Evolutionary conservation across 805 yeast genomes (phyloP).

Genomic region (Saccharomyces mikatae): DNA sequence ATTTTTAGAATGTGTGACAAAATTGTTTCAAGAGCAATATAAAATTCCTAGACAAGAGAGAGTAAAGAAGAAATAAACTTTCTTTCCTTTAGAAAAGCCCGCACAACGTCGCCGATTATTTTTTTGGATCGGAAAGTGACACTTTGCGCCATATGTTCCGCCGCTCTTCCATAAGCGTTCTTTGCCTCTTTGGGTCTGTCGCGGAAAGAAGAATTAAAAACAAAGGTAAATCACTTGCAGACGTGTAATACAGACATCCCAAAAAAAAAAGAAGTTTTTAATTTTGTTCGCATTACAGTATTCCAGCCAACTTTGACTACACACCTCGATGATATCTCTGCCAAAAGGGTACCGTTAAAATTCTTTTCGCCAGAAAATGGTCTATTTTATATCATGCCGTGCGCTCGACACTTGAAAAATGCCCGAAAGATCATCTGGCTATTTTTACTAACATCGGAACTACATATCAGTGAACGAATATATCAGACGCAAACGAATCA

Average conservation of each 20-base stretch:
- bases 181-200: neutral
- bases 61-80: neutral
- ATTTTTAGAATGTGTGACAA: neutral
- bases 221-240: neutral
- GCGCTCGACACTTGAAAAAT: neutral
- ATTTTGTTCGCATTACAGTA: neutral
- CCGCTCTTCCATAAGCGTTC: neutral
- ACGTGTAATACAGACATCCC: neutral
- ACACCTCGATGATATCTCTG: too few relatives aligned
- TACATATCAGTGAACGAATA: too few relatives aligned
- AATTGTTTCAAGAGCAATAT: neutral
- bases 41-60: neutral
- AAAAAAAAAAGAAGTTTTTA: neutral
- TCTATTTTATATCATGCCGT: neutral
- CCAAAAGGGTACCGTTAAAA: too few relatives aligned
- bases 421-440: too few relatives aligned
- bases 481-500: too few relatives aligned
- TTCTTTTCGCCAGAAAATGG: too few relatives aligned
- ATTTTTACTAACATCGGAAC: too few relatives aligned
- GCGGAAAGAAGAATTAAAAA: neutral
- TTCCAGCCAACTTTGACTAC: neutral
- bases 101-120: neutral
- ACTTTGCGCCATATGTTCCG: neutral
- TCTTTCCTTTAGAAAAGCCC: neutral
- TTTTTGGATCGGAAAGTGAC: neutral